Evolutionary conservation across 305 asterid species (phyloP).

Genomic region (Plantago coronopus): DNA sequence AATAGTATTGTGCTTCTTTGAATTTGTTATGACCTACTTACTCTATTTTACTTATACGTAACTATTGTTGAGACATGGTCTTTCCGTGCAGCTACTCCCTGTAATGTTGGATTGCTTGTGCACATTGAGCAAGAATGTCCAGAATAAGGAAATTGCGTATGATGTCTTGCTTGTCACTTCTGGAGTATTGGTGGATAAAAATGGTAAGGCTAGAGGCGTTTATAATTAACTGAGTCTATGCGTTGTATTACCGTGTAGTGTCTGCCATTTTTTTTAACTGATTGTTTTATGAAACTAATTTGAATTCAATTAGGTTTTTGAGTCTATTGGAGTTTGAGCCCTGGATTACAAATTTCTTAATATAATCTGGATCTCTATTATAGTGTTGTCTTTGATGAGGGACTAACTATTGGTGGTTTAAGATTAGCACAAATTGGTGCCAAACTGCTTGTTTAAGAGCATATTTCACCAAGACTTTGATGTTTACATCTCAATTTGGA

Average conservation of each 20-base stretch:
- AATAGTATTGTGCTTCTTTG: slow-evolving; percentile 17
- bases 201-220: slow-evolving; percentile 41
- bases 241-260: no score
- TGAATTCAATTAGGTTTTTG: no score
- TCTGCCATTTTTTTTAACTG: no score
- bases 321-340: no score
- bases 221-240: no score
- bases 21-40: slow-evolving; percentile 11
- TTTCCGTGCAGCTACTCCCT: slow-evolving; percentile 70
- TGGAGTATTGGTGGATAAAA: slow-evolving; percentile 67
- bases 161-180: slow-evolving; percentile 64
- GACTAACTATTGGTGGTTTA: no score
- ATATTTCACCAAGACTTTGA: no score
- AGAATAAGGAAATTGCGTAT: slow-evolving; percentile 60
- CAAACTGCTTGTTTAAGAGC: background rate
- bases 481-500: no score
- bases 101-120: slow-evolving; percentile 62
- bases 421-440: background rate
- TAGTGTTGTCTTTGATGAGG: no score
- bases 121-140: slow-evolving; percentile 44
- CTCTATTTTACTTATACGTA: background rate
- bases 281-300: no score
- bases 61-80: slow-evolving; percentile 20
- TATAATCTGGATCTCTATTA: no score
- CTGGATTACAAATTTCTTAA: no score